Evolutionary conservation across 2,329 filamentous ascomycete species (phyloP).

Genomic region (Stagonosporopsis rhizophila): DNA sequence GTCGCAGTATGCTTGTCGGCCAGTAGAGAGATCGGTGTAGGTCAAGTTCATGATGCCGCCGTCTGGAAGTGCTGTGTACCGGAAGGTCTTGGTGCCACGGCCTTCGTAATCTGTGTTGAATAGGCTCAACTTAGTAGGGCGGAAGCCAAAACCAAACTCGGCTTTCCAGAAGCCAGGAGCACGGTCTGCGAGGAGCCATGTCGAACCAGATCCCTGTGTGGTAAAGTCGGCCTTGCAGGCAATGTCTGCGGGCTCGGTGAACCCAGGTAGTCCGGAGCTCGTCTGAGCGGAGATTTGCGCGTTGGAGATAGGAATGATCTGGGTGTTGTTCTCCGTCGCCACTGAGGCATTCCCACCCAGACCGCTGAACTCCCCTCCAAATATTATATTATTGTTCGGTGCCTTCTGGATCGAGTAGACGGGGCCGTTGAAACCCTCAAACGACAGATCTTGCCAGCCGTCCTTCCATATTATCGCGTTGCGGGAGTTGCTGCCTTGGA

Average conservation of each 20-base stretch:
- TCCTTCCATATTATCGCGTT: slow-evolving; percentile 87
- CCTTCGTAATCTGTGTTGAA: slow-evolving; percentile 87
- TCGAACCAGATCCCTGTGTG: slow-evolving; percentile 71
- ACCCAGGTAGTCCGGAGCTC: slow-evolving; percentile 67
- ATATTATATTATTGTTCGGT: slow-evolving; percentile 84
- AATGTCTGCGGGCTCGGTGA: slow-evolving; percentile 79
- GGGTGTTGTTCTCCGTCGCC: slow-evolving; percentile 71
- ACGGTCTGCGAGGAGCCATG: slow-evolving; percentile 81
- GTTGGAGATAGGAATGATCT: slow-evolving; percentile 83
- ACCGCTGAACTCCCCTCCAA: slow-evolving; percentile 88
- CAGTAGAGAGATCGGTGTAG: slow-evolving; percentile 75
- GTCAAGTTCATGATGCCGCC: slow-evolving; percentile 96
- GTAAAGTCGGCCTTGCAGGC: slow-evolving; percentile 75
- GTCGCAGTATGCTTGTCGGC: slow-evolving; percentile 75
- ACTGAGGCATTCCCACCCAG: slow-evolving; percentile 82
- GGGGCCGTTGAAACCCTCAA: slow-evolving; percentile 92
- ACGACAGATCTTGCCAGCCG: slow-evolving; percentile 79
- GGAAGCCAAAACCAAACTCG: slow-evolving; percentile 80
- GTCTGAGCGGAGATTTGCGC: slow-evolving; percentile 74
- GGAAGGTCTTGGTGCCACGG: slow-evolving; percentile 85
- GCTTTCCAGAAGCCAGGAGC: slow-evolving; percentile 84
- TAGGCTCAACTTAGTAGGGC: slow-evolving; percentile 84
- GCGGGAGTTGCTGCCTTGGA: slow-evolving; percentile 78
- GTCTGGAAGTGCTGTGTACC: slow-evolving; percentile 83
- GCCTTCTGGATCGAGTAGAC: slow-evolving; percentile 85